A percentile compares a stretch with the other conserved stretches of the same genome.
phyloP scores from a whole-genome alignment of 2,329 filamentous ascomycete genomes.

The Ophiostoma sp. region DNA sequence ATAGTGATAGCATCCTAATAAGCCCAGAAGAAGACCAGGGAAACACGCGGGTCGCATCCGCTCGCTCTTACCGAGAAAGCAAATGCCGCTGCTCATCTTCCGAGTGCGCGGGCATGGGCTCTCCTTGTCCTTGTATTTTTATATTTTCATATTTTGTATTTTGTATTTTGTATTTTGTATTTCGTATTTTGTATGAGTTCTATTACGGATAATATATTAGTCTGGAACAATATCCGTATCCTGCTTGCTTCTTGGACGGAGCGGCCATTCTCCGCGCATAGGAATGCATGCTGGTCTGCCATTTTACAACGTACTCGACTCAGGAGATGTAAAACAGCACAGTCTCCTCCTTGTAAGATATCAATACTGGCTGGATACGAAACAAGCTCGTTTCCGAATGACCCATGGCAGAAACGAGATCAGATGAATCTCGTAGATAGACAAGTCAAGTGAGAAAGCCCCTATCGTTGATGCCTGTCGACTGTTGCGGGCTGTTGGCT shows the following conservation, averaged over 20 bases:
- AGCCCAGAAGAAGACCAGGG: too few relatives aligned
- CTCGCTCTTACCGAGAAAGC: background rate
- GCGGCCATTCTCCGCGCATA: too few relatives aligned
- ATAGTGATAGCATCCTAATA: too few relatives aligned
- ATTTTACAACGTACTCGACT: too few relatives aligned
- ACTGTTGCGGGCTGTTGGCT: background rate
- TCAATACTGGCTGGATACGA: background rate
- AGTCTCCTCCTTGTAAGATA: background rate
- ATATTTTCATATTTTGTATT: background rate
- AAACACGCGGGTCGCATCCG: background rate
- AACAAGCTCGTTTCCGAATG: background rate
- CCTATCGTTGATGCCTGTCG: too few relatives aligned
- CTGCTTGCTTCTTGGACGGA: too few relatives aligned
- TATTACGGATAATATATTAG: too few relatives aligned
- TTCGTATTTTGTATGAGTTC: too few relatives aligned
- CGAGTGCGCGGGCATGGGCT: constrained; percentile 2
- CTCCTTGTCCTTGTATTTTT: background rate
- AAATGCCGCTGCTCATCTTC: constrained; percentile 8
- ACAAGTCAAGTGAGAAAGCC: background rate
- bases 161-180: too few relatives aligned
- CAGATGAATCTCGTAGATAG: background rate
- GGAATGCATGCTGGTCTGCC: too few relatives aligned
- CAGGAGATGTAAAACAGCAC: background rate
- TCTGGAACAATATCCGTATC: too few relatives aligned
- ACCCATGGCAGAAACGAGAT: background rate